A percentile compares a stretch with the other conserved stretches of the same genome.
phyloP scores from a whole-genome alignment of 768 basidiomycete genomes.

The Lepiota venenata region DNA sequence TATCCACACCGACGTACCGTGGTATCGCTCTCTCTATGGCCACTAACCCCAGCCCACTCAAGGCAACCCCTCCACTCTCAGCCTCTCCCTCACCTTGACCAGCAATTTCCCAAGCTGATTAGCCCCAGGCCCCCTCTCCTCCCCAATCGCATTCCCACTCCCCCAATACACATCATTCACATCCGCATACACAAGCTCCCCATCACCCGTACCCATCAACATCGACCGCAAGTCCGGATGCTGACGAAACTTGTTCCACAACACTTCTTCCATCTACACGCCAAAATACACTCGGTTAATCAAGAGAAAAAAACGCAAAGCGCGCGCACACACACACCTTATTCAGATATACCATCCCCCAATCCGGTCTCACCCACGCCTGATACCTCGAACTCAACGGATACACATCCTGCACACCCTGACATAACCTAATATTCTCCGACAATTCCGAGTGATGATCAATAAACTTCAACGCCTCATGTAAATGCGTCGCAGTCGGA shows the following conservation, averaged over 20 bases:
- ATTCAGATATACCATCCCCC: constrained; percentile 43
- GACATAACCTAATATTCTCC: constrained; percentile 43
- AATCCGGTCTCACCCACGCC: constrained; percentile 39
- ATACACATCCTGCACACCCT: constrained; percentile 25
- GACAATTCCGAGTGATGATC: constrained; percentile 42
- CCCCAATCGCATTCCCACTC: constrained; percentile 28
- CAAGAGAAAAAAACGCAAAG: neutral
- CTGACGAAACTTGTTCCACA: constrained; percentile 63
- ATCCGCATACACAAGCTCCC: constrained; percentile 45
- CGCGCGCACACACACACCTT: constrained; percentile 39
- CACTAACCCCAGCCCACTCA: too few species aligned
- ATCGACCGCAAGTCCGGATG: constrained; percentile 46
- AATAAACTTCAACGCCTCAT: constrained; percentile 63
- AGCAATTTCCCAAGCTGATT: constrained; percentile 61
- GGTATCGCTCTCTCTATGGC: too few species aligned
- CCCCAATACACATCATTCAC: constrained; percentile 56
- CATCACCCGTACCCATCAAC: constrained; percentile 46
- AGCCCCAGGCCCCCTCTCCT: constrained; percentile 27
- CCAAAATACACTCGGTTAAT: too few species aligned
- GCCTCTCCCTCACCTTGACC: constrained; percentile 41
- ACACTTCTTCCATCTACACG: constrained; percentile 54
- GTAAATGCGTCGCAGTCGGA: constrained; percentile 62
- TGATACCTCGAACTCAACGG: constrained; percentile 18
- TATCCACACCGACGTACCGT: too few species aligned
- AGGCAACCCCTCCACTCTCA: constrained; percentile 17